Conservation (phyloP, 257 asterid species). For the Petrea volubilis region DNA sequence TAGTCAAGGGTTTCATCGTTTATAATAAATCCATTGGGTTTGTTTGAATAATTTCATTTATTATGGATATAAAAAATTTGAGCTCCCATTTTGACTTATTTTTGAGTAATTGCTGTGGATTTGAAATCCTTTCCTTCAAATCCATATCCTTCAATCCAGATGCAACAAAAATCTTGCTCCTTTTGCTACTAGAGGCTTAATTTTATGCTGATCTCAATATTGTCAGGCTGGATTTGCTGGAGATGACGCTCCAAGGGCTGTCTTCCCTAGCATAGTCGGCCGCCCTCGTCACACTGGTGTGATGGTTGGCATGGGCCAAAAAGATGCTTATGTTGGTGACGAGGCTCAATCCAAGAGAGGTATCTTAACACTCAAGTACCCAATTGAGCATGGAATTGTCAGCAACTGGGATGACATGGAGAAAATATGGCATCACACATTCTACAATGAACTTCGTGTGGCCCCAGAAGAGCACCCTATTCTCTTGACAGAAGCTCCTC, state of each 20-base stretch:
- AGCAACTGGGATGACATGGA: constrained; percentile 97
- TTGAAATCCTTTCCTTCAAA: no score
- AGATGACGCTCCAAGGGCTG: constrained; percentile 73
- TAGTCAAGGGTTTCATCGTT: no score
- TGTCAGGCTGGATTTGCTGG: constrained; percentile 68
- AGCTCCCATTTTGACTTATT: no score
- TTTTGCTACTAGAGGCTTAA: background rate
- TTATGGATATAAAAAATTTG: no score
- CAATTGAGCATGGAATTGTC: constrained; percentile 89
- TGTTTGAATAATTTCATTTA: no score
- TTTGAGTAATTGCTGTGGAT: no score
- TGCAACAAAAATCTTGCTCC: background rate
- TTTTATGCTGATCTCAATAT: constrained; percentile 10
- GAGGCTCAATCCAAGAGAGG: constrained; percentile 92
- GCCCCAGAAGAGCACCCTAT: constrained; percentile 91
- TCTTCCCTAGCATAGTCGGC: constrained; percentile 61
- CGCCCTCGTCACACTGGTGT: constrained; percentile 76
- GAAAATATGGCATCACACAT: constrained; percentile 89
- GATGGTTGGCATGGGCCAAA: constrained; percentile 92
- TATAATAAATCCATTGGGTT: no score
- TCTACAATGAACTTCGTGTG: constrained; percentile 85
- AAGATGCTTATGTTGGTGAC: constrained; percentile 84
- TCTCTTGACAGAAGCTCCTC: constrained; percentile 85
- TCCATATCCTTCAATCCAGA: no score
- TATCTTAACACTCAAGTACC: constrained; percentile 77